phyloP scores from a whole-genome alignment of 2,329 filamentous ascomycete genomes.

The Colletotrichum plurivorum region DNA sequence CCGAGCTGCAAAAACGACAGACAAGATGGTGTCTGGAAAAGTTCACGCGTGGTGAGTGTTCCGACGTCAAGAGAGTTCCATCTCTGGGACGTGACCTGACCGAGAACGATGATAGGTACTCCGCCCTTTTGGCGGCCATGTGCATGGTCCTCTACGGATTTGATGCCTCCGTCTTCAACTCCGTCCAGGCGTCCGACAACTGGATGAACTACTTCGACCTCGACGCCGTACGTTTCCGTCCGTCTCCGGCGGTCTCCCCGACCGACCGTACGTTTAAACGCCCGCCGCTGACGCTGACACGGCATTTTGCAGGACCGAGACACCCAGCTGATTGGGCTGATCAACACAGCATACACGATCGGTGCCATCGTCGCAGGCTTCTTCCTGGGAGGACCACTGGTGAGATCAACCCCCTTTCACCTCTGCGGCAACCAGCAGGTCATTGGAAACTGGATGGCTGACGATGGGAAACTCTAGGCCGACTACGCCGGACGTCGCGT shows the following conservation, averaged over 20 bases:
- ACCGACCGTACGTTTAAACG: no score
- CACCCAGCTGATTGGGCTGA: conserved; percentile 59
- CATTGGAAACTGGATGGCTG: not conserved
- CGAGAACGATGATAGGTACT: conserved; percentile 57
- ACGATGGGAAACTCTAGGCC: conserved; percentile 49
- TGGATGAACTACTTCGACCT: conserved; percentile 76
- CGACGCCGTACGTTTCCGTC: conserved; percentile 44
- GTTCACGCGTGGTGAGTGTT: conserved; percentile 14
- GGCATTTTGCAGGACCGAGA: conserved; percentile 48
- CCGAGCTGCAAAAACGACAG: not conserved
- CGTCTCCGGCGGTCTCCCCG: no score
- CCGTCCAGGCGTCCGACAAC: conserved; percentile 76
- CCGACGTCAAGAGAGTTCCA: not conserved
- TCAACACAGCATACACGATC: conserved; percentile 80
- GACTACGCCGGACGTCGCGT: conserved; percentile 71
- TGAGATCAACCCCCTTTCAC: conserved; percentile 41
- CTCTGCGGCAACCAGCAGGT: no score
- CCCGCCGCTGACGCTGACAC: not conserved
- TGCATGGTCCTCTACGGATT: conserved; percentile 80
- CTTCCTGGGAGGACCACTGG: conserved; percentile 76
- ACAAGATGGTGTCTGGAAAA: conserved; percentile 32
- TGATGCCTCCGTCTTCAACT: conserved; percentile 74
- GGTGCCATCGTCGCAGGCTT: conserved; percentile 80
- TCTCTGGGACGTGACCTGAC: not conserved
- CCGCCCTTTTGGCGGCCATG: conserved; percentile 77